Evolutionary conservation across 768 basidiomycete genomes (phyloP), one percentile per base, ranked within the genome.

Genomic region (Lyophyllum semitale): DNA sequence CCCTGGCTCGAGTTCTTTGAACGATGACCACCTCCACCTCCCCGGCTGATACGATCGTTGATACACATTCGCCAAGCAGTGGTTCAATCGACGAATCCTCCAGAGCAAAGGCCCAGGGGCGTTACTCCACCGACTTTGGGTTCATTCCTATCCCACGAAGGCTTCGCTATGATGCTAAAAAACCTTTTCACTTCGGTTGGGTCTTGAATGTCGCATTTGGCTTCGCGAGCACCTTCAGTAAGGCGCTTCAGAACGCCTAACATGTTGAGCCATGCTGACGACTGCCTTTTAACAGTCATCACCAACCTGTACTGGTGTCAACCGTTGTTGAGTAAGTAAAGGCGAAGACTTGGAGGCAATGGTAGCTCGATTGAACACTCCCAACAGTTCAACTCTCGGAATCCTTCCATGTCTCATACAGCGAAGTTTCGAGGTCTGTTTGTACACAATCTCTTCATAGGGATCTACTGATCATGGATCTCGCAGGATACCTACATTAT

Each of bases 261-360:
- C 18, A 6, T 11, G 23, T 38, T 6, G 8, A 9, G 23, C 7
- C n/a, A n/a, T 2, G 38, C 23, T 20, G 8, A 17, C 25, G 9
- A 17, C 27, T 8, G 15, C 3, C 9, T 32, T 2, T 15, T 12
- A 8, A 8, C 12, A 88, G 87, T 73, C 38, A 84, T 84, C 13
- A 80, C 84, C n/a, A 93, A 93, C 63, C 66, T 93, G 45, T 93
- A 93, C 64, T 94, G 93, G 60, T 89, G 86, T 57, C 89, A 91
- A 72, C 91, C 91, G 0, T 66, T 94, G 61, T 71, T 93, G 12
- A 89, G 91, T 84, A 66, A 58, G 79, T 72, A n/a, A n/a, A n/a
- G n/a, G n/a, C n/a, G n/a, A n/a, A n/a, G n/a, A n/a, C n/a, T n/a
- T n/a, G n/a, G n/a, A n/a, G n/a, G n/a, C n/a, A n/a, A n/a, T n/a